Conservation (phyloP, 163 green algal genomes). For the Smithsoniella earleae region DNA sequence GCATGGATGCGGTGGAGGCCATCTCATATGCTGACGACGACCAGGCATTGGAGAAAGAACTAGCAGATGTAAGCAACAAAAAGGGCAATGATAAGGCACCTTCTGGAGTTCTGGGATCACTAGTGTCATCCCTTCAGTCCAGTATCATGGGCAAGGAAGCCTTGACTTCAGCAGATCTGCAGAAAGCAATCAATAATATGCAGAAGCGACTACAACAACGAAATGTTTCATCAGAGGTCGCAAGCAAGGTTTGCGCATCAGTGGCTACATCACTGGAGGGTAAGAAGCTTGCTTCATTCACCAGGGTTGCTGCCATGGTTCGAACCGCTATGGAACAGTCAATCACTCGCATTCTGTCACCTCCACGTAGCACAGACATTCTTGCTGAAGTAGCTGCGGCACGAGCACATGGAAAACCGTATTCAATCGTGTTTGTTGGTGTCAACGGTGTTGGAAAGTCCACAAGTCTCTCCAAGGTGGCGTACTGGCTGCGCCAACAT, state of each 20-base stretch:
- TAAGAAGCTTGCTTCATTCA: conserved; percentile 77
- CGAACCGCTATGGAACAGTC: conserved; percentile 73
- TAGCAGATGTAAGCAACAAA: background rate
- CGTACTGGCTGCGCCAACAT: conserved; percentile 86
- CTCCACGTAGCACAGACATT: conserved; percentile 62
- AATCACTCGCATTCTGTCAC: conserved; percentile 82
- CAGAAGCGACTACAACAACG: conserved; percentile 92
- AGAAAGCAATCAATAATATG: conserved; percentile 71
- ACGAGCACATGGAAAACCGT: conserved; percentile 63
- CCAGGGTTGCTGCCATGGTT: conserved; percentile 57
- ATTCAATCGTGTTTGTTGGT: conserved; percentile 94
- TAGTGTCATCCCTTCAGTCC: conserved; percentile 62
- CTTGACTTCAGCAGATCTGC: conserved; percentile 73
- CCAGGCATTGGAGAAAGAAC: background rate
- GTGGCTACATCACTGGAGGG: conserved; percentile 70
- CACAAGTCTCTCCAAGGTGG: conserved; percentile 96
- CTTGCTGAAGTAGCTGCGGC: conserved; percentile 54
- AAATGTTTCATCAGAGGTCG: conserved; percentile 96
- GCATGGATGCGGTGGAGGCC: conserved; percentile 32
- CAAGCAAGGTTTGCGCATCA: conserved; percentile 60
- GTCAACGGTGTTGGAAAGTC: conserved; percentile 98
- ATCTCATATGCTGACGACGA: conserved; percentile 5
- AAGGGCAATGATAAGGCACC: background rate
- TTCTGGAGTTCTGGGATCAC: conserved; percentile 57
- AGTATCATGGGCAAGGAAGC: conserved; percentile 71